Percentiles rank a stretch among this genome's conserved stretches.
Conservation (phyloP, 2,329 filamentous ascomycete species). For the Colletotrichum limetticola region DNA sequence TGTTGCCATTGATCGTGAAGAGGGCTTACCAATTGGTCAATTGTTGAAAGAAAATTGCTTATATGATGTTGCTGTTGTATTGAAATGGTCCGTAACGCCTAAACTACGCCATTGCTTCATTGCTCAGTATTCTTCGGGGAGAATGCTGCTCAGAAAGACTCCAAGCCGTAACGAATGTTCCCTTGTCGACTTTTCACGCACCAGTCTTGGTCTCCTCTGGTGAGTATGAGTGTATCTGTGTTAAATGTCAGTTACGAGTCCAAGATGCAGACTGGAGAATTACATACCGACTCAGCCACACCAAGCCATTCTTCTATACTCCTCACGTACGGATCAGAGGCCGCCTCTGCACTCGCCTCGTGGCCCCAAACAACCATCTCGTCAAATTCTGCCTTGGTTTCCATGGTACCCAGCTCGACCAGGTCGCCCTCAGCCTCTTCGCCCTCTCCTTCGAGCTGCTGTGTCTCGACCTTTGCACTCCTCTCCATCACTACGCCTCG, state of each 20-base stretch:
- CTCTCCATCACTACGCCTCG: slow-evolving; percentile 70
- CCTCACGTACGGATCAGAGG: slow-evolving; percentile 76
- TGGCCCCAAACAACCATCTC: slow-evolving; percentile 87
- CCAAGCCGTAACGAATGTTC: too few species aligned
- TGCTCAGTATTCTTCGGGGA: neutral
- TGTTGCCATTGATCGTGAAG: neutral
- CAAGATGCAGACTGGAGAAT: neutral
- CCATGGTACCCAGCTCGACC: slow-evolving; percentile 62
- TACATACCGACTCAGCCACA: slow-evolving; percentile 73
- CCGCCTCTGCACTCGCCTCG: slow-evolving; percentile 71
- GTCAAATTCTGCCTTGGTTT: slow-evolving; percentile 76
- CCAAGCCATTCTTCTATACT: slow-evolving; percentile 84
- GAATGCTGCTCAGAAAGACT: too few species aligned
- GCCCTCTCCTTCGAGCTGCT: slow-evolving; percentile 48
- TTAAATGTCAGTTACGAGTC: slow-evolving; percentile 31
- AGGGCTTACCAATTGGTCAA: neutral
- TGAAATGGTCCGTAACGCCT: neutral
- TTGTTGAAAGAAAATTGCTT: too few species aligned
- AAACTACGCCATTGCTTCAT: neutral
- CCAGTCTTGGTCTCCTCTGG: slow-evolving; percentile 6
- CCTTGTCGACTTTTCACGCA: neutral
- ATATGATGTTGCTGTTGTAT: neutral
- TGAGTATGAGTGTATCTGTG: slow-evolving; percentile 48
- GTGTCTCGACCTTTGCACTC: slow-evolving; percentile 47
- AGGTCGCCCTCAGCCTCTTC: slow-evolving; percentile 57